Evolutionary conservation across 441 rosid species (phyloP).

Genomic region (Eruca vesicaria): DNA sequence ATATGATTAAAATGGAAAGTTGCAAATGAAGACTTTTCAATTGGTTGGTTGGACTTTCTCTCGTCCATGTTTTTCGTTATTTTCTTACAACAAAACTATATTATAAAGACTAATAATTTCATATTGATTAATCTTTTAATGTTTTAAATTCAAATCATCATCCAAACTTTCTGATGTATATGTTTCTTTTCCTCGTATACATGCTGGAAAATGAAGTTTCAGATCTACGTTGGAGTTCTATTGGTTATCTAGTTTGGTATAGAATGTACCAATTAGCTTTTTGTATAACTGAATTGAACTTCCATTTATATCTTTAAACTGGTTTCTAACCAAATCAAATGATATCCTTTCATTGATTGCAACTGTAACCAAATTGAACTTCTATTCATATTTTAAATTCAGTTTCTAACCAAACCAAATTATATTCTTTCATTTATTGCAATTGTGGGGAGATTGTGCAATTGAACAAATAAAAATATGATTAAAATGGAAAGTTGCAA

Average conservation of each 20-base stretch:
- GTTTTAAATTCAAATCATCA: not conserved
- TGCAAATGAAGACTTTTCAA: slow-evolving; percentile 9
- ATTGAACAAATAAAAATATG: not conserved
- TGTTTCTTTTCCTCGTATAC: too few species aligned
- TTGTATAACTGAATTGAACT: too few species aligned
- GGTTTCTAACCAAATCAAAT: too few species aligned
- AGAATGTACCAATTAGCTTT: too few species aligned
- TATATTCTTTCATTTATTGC: not conserved
- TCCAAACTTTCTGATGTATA: too few species aligned
- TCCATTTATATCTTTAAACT: too few species aligned
- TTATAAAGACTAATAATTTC: not conserved
- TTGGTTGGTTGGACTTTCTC: slow-evolving; percentile 20
- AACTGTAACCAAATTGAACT: too few species aligned
- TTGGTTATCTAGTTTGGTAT: too few species aligned
- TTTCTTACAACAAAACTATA: slow-evolving; percentile 4
- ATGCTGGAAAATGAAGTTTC: too few species aligned
- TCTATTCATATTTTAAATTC: too few species aligned
- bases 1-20: not conserved
- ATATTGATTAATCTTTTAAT: not conserved
- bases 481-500: slow-evolving; percentile 1
- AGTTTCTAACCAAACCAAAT: not conserved
- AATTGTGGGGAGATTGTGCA: not conserved
- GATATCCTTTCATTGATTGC: too few species aligned
- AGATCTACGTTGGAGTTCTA: too few species aligned
- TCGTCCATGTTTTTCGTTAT: slow-evolving; percentile 18